Base-by-base conservation (phyloP, 768 basidiomycete species). In the Termitomyces heimii region DNA sequence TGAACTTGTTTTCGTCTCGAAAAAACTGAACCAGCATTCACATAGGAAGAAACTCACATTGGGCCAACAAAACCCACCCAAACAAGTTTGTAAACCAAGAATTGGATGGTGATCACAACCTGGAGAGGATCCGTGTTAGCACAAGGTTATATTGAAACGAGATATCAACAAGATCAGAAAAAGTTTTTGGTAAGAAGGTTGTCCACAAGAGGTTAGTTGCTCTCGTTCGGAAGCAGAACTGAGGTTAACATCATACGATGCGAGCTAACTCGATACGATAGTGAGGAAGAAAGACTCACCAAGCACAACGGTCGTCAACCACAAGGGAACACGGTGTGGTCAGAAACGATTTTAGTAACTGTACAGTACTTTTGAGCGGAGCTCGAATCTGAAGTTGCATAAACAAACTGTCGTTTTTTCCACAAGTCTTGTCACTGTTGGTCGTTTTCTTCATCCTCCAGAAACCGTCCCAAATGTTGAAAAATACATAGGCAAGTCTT, bases 181-280 rank as follows among this genome's bases (percentile, higher is more conserved):
- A 71, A 71, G 65, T 68, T 78, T 82, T 80, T 80, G 79, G 78
- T 79, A 67, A 75, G 77, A 64, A 57, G 68, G 67, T 73, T 85
- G 76, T 87, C 86, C 86, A 86, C 86, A 81, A 87, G 81, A 86
- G 84, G 79, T 80, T 81, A 68, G 72, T 74, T 71, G 60, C 77
- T 77, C 79, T 85, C 80, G 60, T 87, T 87, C 86, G 86, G 86
- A 88, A 88, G 86, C 86, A 88, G 86, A 88, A 88, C 62, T 62
- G 62, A 60, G 46, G 48, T 57, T 59, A 43, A 57, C 62, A 62
- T 62, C 62, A 62, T 57, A 42, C 46, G 39, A 40, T 24, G 7
- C 47, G 44, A 47, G 14, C 4, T 14, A 29, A 6, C 22, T n/a
- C 32, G 54, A 48, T 10, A 18, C 34, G 6, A 4, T 44, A 14